Conservation (phyloP, 73 alveolate genomes). For the Paramecium biaurelia region DNA sequence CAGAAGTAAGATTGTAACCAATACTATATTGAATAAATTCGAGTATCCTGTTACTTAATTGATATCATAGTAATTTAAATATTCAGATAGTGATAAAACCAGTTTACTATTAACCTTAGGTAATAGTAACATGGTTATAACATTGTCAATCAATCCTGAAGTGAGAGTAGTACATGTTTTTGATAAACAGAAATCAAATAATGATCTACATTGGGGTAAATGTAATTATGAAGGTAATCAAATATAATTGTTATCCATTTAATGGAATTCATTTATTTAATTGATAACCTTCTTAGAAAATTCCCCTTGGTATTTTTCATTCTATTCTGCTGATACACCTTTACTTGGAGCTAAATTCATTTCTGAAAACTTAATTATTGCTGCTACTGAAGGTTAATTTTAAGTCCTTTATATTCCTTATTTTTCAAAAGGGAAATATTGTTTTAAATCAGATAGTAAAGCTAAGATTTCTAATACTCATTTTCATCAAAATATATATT, state of each 20-base stretch:
- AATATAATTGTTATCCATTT: neutral
- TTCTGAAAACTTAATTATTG: neutral
- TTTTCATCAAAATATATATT: neutral
- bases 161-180: slow-evolving; percentile 27
- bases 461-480: neutral
- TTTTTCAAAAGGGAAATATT: neutral
- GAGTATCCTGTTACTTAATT: slow-evolving; percentile 10
- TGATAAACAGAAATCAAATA: slow-evolving; percentile 8
- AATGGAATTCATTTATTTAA: slow-evolving; percentile 40
- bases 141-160: neutral
- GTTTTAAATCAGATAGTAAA: neutral
- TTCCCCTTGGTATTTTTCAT: slow-evolving; percentile 3
- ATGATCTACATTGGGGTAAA: slow-evolving; percentile 18
- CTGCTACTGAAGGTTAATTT: neutral
- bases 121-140: neutral
- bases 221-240: neutral
- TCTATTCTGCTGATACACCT: neutral
- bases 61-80: neutral
- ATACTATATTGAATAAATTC: neutral
- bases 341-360: neutral
- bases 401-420: neutral
- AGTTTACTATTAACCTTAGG: neutral
- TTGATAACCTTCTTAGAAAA: neutral
- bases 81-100: neutral
- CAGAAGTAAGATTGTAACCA: neutral